Evolutionary conservation across 768 basidiomycete genomes (phyloP).

Genomic region (Leucosporidium scottii): DNA sequence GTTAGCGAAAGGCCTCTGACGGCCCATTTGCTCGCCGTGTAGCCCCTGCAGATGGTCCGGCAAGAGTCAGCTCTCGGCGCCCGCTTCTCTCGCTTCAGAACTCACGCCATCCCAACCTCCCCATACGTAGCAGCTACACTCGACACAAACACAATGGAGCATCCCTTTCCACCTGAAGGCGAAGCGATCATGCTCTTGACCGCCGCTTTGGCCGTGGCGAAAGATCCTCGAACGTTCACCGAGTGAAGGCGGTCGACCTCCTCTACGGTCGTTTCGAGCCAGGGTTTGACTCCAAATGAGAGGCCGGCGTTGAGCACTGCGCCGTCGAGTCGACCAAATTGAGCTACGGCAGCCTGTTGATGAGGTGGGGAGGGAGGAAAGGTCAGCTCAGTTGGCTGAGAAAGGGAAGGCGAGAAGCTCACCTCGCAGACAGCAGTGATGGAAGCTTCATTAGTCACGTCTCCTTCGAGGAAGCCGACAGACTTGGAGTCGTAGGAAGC

Average conservation of each 20-base stretch:
- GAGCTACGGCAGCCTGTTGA: neutral
- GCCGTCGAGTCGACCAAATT: conserved; percentile 10
- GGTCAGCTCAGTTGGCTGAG: neutral
- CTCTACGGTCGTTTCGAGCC: neutral
- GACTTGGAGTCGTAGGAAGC: no score
- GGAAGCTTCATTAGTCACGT: conserved; percentile 1
- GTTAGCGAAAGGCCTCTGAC: no score
- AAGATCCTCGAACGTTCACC: conserved; percentile 14
- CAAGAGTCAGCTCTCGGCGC: no score
- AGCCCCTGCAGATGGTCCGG: no score
- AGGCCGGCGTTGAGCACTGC: conserved; percentile 8
- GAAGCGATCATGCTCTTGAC: conserved; percentile 1
- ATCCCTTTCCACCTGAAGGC: neutral
- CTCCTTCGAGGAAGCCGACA: conserved; percentile 4
- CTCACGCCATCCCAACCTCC: conserved; percentile 4
- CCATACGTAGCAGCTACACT: conserved; percentile 6
- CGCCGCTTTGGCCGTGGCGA: conserved; percentile 6
- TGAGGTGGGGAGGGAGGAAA: neutral
- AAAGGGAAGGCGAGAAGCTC: neutral
- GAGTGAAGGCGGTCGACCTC: neutral
- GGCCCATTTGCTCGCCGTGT: no score
- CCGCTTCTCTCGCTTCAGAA: no score
- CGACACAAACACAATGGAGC: neutral
- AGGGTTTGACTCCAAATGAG: neutral
- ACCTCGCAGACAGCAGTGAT: neutral